Evolutionary conservation across 139 green algal genomes (phyloP), one percentile per base, ranked within the genome.

Genomic region (Nannochloris sp.): DNA sequence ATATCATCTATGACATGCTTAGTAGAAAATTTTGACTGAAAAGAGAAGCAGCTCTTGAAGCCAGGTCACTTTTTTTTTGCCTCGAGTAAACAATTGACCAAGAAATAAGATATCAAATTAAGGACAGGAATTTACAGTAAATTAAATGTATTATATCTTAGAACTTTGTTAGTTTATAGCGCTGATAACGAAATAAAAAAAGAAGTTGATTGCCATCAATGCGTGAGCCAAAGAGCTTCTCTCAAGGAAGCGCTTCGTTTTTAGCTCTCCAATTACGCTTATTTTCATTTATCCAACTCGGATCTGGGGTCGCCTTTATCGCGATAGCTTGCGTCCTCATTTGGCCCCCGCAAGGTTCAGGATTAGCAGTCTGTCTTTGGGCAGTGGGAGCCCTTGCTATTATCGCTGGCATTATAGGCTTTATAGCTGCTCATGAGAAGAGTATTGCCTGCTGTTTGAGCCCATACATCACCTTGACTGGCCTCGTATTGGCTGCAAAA

Each of bases 401-500:
- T 8, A 23, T 70, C 10, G 44, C 61, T 3, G 15, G 51, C 0
- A 38, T 76, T 13, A 57, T 65, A 29, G 69, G 69, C 19, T 65
- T 71, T 29, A 10, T 67, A 12, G 53, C 32, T 15, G 48, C 48
- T 19, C 31, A 34, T 59, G 35, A 35, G 39, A 64, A 42, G 37
- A 42, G 60, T 15, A 13, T 61, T 25, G n/a, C 60, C 19, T 76
- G 69, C 61, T 76, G 69, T 59, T 53, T 76, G 4, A 33, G 51
- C 30, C 25, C 65, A 2, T 71, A 76, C 25, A 19, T 60, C 13
- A 58, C 37, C 4, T 51, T 76, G 14, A 42, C 37, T 5, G 53
- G 64, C 37, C 24, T 76, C 30, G 53, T 57, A 9, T 61, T 47
- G 25, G n/a, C 58, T 19, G 62, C 35, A 1, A 57, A 76, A 31